Percentiles rank a stretch among this genome's conserved stretches.
Conservation (phyloP, 2,329 filamentous ascomycete species). For the Nigrograna mackinnonii region DNA sequence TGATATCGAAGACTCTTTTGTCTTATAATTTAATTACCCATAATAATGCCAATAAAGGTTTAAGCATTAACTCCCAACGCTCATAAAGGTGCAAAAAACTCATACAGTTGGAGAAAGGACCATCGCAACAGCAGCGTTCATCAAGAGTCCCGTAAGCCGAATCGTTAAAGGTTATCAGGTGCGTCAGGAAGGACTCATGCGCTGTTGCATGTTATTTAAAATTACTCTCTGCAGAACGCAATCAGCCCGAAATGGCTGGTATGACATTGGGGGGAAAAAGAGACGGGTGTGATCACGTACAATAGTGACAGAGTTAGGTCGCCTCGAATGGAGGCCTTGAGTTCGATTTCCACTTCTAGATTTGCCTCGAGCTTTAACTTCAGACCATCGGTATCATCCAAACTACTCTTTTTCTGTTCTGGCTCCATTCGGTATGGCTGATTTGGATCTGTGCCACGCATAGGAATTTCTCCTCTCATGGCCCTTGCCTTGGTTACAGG, state of each 20-base stretch:
- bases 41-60: too few species aligned
- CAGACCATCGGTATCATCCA: constrained; percentile 66
- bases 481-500: constrained; percentile 59
- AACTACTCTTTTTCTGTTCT: constrained; percentile 46
- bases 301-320: constrained; percentile 79
- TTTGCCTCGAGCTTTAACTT: constrained; percentile 76
- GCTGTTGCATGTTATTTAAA: constrained; percentile 29
- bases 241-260: constrained; percentile 8
- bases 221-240: constrained; percentile 14
- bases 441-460: constrained; percentile 55
- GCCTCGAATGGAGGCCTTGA: constrained; percentile 84
- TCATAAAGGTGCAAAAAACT: constrained; percentile 8
- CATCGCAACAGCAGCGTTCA: too few species aligned
- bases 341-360: constrained; percentile 80
- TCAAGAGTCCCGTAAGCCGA: too few species aligned
- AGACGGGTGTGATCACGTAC: constrained; percentile 55
- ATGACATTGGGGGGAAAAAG: neutral
- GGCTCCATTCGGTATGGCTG: constrained; percentile 49
- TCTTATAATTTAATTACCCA: constrained; percentile 1
- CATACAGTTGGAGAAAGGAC: too few species aligned
- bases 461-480: constrained; percentile 58
- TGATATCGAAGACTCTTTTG: too few species aligned
- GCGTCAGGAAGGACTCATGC: constrained; percentile 18
- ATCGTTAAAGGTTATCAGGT: too few species aligned
- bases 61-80: constrained; percentile 18